Evolutionary conservation across 2,329 filamentous ascomycete genomes (phyloP).

Genomic region (Epichloe aotearoae): DNA sequence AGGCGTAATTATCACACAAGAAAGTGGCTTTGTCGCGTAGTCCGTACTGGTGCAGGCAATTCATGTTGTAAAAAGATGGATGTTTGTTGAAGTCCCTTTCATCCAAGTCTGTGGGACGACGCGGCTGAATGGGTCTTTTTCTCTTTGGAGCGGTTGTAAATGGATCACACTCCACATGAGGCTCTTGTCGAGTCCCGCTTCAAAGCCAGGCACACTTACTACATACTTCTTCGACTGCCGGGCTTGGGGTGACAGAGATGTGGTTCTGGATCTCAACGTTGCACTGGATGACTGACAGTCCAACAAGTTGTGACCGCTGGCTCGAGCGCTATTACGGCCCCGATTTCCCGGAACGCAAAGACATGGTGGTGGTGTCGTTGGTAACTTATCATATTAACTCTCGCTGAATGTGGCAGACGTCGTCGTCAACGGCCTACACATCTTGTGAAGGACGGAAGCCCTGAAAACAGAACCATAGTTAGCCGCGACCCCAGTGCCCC

Average conservation of each 20-base stretch:
- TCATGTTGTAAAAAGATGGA: background rate
- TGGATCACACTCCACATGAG: constrained; percentile 12
- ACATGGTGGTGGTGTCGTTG: background rate
- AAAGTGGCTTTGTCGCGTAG: background rate
- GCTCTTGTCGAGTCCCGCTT: constrained; percentile 10
- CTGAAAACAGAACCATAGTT: constrained; percentile 1
- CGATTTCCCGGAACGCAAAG: background rate
- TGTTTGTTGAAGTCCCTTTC: constrained; percentile 5
- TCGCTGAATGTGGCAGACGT: background rate
- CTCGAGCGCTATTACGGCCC: background rate
- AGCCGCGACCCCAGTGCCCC: background rate
- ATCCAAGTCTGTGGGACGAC: constrained; percentile 4
- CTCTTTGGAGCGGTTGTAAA: constrained; percentile 5
- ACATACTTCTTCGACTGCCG: constrained; percentile 5
- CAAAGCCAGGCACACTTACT: constrained; percentile 3
- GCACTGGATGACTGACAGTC: background rate
- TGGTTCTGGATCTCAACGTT: constrained; percentile 6
- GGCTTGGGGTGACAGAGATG: constrained; percentile 5
- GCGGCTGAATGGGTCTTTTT: constrained; percentile 5
- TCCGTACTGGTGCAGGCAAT: background rate
- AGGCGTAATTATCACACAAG: background rate
- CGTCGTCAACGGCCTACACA: background rate
- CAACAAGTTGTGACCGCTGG: background rate
- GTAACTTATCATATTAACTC: background rate
- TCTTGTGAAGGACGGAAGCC: background rate